Base-by-base conservation (phyloP, 768 basidiomycete genomes). In the Mycena albidolilacea region DNA sequence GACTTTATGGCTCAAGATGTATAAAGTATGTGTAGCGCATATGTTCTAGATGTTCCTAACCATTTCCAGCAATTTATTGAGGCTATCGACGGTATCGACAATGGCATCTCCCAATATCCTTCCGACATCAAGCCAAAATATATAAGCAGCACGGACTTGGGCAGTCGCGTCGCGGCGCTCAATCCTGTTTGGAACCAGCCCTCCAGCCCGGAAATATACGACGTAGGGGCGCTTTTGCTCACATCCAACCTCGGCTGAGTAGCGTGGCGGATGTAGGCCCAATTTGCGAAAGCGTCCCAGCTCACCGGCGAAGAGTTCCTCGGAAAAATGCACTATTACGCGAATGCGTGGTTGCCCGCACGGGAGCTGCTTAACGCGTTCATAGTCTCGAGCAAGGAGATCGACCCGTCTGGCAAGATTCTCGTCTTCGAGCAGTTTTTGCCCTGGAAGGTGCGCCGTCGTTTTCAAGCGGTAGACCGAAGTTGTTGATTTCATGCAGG, bases 151-250 rank as follows among this genome's bases (percentile, higher is more conserved):
- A 97, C 97, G 14, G 95, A 97, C 82, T 84, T 99, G 7, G 93
- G 94, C 15, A 90, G 91, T 75, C 91, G 97, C 70, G 93, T 99
- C 35, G 90, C 89, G 7, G 85, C 87, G 77, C 88, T 99, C 61
- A 99, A 99, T 81, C 95, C 97, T 4, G 85, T 91, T 9, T 99
- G 97, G 97, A 98, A 98, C 80, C 90, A 97, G 80, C 80, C 90
- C 5, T 80, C 84, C n/a, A 90, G 90, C 77, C 83, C 92, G n/a
- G 80, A 88, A 67, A 85, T 86, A 30, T 84, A 94, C 54, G 94
- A 98, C 82, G 97, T 96, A 81, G 58, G 92, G 85, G 19, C 21
- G 61, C 38, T 7, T 60, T 65, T 57, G 21, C 48, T 39, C 35
- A 59, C 52, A 48, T 63, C 11, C 50, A 50, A 19, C 54, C 17